Conservation (phyloP, 2,329 filamentous ascomycete species). For the Phialophora chinensis region DNA sequence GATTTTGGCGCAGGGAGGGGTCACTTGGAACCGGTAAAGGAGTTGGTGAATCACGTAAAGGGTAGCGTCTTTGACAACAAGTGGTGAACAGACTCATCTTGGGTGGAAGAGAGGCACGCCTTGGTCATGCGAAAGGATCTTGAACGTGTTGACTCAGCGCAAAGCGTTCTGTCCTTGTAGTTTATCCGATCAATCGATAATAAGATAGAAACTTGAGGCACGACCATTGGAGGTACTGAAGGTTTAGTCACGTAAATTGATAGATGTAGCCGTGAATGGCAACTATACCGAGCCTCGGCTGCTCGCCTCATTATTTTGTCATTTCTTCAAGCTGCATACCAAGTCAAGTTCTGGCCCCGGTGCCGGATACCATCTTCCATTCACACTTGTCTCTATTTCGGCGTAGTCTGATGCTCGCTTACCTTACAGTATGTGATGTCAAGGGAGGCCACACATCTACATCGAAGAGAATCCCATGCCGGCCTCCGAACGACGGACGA, state of each 20-base stretch:
- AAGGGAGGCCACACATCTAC: conserved; percentile 6
- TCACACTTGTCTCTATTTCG: conserved; percentile 5
- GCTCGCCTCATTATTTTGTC: background rate
- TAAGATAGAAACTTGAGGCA: background rate
- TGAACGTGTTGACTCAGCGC: background rate
- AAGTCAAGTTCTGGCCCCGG: background rate
- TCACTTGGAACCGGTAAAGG: conserved; percentile 55
- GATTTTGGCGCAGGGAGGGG: conserved; percentile 56
- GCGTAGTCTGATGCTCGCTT: background rate
- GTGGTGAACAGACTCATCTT: conserved; percentile 42
- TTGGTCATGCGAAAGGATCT: conserved; percentile 3
- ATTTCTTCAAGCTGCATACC: background rate
- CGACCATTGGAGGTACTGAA: background rate
- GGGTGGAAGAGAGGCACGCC: background rate
- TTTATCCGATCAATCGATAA: background rate
- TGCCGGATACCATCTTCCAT: background rate
- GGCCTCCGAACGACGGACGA: conserved; percentile 14
- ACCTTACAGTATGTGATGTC: conserved; percentile 17
- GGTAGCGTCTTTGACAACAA: conserved; percentile 58
- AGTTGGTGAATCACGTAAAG: conserved; percentile 59
- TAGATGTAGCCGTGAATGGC: background rate
- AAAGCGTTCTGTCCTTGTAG: conserved; percentile 12
- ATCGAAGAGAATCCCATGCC: conserved; percentile 20
- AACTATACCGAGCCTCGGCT: conserved; percentile 9
- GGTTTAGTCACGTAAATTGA: background rate